Evolutionary conservation across 371 early-diverging fungal genomes (phyloP).

Genomic region (Saksenaea vasiformis): DNA sequence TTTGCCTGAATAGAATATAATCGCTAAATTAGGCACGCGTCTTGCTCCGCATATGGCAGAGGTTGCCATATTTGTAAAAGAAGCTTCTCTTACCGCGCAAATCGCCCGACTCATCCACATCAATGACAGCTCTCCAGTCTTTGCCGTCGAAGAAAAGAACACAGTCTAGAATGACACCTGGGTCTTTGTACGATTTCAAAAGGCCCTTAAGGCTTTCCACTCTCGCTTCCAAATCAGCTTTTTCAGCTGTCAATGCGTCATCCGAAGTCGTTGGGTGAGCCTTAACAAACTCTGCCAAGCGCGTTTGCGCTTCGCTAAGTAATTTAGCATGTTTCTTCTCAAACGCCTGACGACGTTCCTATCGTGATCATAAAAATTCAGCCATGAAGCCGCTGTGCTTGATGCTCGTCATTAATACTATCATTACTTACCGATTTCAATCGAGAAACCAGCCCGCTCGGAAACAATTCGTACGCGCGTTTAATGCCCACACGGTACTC

Average conservation of each 20-base stretch:
- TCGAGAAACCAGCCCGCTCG: constrained; percentile 56
- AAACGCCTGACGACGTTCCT: constrained; percentile 72
- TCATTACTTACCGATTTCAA: constrained; percentile 62
- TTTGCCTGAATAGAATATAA: constrained; percentile 30
- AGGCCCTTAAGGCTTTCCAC: constrained; percentile 67
- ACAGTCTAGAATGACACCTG: constrained; percentile 80
- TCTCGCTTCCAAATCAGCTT: constrained; percentile 71
- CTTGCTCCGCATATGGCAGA: constrained; percentile 8
- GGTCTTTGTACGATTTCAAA: constrained; percentile 71
- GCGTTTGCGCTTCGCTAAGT: constrained; percentile 61
- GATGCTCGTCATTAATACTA: too few species aligned
- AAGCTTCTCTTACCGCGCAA: constrained; percentile 53
- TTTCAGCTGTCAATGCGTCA: constrained; percentile 34
- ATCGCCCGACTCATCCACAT: constrained; percentile 80
- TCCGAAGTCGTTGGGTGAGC: constrained; percentile 29
- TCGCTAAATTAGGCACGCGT: constrained; percentile 7
- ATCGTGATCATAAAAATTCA: too few species aligned
- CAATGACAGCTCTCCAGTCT: constrained; percentile 86
- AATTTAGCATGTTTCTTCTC: constrained; percentile 66
- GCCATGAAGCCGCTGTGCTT: too few species aligned
- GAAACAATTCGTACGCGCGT: constrained; percentile 78
- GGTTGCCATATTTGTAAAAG: background rate
- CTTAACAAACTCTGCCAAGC: constrained; percentile 54
- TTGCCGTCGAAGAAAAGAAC: constrained; percentile 88
- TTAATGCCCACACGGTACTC: constrained; percentile 87